phyloP scores from a whole-genome alignment of 306 rosid genomes.

The apple (Malus domestica) region ASM211411v1 NC_041796.1:22614501-22615000 shows the following conservation, averaged over 20 bases:
- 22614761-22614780: not conserved
- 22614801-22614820: not conserved
- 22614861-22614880: not conserved
- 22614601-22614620: not conserved
- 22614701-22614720: not conserved
- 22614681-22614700: not conserved
- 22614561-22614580: not conserved
- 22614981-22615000: constrained; percentile 77
- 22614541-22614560: not conserved
- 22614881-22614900: not conserved
- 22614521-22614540: not conserved
- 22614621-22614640: not conserved
- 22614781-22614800: not conserved
- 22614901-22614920: not conserved
- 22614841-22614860: not conserved
- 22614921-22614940: constrained; percentile 10
- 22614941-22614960: constrained; percentile 68
- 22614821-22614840: not conserved
- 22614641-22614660: not conserved
- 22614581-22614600: not conserved
- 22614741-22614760: not conserved
- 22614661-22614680: not conserved
- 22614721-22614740: not conserved
- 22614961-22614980: constrained; percentile 39
- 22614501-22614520: not conserved